A percentile compares a stretch with the other conserved stretches of the same genome.
Evolutionary conservation across 768 basidiomycete genomes (phyloP).

Genomic region (Boletus rubescentipes): DNA sequence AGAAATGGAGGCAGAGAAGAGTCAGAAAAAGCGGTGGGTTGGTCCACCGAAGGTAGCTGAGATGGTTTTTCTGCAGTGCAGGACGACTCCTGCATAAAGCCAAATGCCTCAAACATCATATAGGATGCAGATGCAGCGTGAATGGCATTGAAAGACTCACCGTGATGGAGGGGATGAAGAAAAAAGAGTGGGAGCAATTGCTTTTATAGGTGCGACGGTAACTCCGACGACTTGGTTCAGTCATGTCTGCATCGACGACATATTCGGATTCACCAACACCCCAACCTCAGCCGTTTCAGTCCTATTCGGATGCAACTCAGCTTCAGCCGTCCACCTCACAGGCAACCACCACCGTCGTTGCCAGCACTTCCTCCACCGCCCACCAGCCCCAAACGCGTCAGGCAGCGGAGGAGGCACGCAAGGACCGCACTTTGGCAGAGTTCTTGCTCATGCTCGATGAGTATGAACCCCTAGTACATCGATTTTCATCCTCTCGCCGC

Average conservation of each 20-base stretch:
- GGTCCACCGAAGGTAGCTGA: slow-evolving; percentile 85
- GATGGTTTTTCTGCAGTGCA: slow-evolving; percentile 81
- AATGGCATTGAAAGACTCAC: slow-evolving; percentile 28
- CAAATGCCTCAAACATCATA: slow-evolving; percentile 94
- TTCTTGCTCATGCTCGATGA: slow-evolving; percentile 96
- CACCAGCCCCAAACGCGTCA: slow-evolving; percentile 55
- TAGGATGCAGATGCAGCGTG: slow-evolving; percentile 31
- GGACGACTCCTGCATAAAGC: slow-evolving; percentile 70
- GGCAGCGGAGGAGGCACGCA: slow-evolving; percentile 76
- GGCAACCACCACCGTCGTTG: slow-evolving; percentile 10
- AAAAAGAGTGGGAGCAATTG: background rate
- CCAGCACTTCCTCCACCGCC: slow-evolving; percentile 21
- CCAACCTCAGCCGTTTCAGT: slow-evolving; percentile 24
- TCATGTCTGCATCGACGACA: slow-evolving; percentile 33
- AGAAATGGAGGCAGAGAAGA: background rate
- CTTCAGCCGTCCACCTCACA: slow-evolving; percentile 22
- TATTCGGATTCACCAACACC: slow-evolving; percentile 35
- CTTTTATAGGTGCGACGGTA: slow-evolving; percentile 27
- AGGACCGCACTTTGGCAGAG: slow-evolving; percentile 88
- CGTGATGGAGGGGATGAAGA: background rate
- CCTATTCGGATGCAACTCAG: slow-evolving; percentile 22
- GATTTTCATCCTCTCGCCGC: background rate
- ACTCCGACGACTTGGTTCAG: slow-evolving; percentile 31
- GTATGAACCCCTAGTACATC: slow-evolving; percentile 86
- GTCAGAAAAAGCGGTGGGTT: slow-evolving; percentile 48